Evolutionary conservation across 2,329 filamentous ascomycete species (phyloP).

Genomic region (Akanthomyces muscarius): DNA sequence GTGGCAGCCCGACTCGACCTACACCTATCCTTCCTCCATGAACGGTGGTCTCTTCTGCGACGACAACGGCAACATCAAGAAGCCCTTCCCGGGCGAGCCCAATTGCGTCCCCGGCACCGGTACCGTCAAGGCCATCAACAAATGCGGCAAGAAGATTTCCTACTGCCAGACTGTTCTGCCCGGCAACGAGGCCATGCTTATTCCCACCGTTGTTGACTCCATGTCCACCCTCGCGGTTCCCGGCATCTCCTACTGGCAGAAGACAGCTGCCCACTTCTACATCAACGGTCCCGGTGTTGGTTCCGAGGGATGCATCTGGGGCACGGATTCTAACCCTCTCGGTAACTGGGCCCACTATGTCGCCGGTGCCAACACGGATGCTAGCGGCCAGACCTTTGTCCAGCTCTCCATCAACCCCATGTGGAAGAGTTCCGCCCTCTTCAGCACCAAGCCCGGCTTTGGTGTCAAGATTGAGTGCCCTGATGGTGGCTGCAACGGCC

Average conservation of each 20-base stretch:
- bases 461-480: conserved; percentile 69
- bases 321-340: conserved; percentile 54
- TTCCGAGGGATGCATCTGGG: conserved; percentile 67
- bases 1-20: conserved; percentile 69
- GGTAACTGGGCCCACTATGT: conserved; percentile 79
- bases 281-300: conserved; percentile 70
- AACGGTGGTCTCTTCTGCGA: conserved; percentile 73
- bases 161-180: conserved; percentile 79
- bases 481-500: conserved; percentile 61
- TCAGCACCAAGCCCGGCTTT: conserved; percentile 56
- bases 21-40: conserved; percentile 68
- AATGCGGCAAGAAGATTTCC: conserved; percentile 57
- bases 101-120: conserved; percentile 70
- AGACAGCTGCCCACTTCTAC: conserved; percentile 73
- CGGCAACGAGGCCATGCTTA: conserved; percentile 78
- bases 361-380: conserved; percentile 67
- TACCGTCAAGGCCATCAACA: conserved; percentile 62
- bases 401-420: conserved; percentile 78
- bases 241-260: conserved; percentile 64
- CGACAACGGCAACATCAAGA: conserved; percentile 57
- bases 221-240: conserved; percentile 65
- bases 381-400: conserved; percentile 62
- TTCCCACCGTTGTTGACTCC: conserved; percentile 64
- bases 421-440: conserved; percentile 55
- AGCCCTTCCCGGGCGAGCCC: conserved; percentile 63